Base-by-base conservation (phyloP, 2,329 filamentous ascomycete species). In the Akanthomyces muscarius region DNA sequence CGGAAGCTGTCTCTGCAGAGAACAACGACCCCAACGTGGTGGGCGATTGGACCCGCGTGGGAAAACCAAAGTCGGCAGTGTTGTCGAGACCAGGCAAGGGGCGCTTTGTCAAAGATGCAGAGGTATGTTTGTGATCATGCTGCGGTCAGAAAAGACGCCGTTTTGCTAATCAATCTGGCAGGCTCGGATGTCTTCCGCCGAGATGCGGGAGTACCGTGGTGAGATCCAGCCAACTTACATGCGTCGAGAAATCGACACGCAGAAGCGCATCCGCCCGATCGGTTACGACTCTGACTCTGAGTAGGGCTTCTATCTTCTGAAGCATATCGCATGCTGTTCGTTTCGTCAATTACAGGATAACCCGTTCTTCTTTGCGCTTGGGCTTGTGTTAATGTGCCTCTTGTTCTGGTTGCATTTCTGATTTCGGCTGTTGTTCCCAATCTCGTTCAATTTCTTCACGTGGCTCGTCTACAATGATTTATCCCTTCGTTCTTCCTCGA, bases 1-100 rank as follows among this genome's bases (percentile, higher is more conserved):
- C 28, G 33, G 13, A 11, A 5, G 58, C 10, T 13, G 25, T 11
- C 23, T 5, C 58, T 18, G 16, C 44, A 8, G 36, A n/a, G 10
- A 28, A 38, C 41, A 7, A 52, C 6, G 61, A 62, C 13, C 53
- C 61, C 16, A 62, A 62, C 25, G 45, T 62, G 1, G 33, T 62
- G 6, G 61, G 61, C 4, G 36, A 57, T 45, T 62, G 61, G 61
- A 21, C 18, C 21, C 18, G 11, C 16, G 8, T 23, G 47, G 5
- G n/a, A 16, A 14, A 10, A 41, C 3, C 42, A 16, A 21, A n/a
- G 25, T 6, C 60, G 28, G 33, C 30, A 0, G 28, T 14, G 4
- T 4, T 30, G 23, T 23, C 21, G 14, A 6, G 8, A 5, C n/a
- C 4, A 14, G 38, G 45, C 3, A 57, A n/a, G n/a, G 45, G 11